These are phyloP conservation scores for Hansenula sp. DNA, from an alignment of 1,139 yeast genomes.

Conservation along the genomic window DNA sequence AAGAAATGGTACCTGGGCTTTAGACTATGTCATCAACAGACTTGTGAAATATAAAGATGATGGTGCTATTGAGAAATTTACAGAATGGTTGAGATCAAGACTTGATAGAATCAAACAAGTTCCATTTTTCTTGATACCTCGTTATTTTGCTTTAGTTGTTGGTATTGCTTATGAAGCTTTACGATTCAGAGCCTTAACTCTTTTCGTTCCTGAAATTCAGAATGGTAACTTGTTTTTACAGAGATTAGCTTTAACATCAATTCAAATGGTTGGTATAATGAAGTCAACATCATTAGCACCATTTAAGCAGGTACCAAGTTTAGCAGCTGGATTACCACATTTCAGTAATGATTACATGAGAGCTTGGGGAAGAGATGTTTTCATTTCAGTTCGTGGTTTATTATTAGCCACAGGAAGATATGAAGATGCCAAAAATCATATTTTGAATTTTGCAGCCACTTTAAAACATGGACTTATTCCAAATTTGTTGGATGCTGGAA, in stretches of 20 bases:
- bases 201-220: conserved; percentile 52
- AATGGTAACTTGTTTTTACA: conserved; percentile 71
- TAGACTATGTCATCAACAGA: conserved; percentile 68
- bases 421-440: conserved; percentile 78
- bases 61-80: conserved; percentile 48
- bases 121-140: conserved; percentile 81
- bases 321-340: conserved; percentile 97
- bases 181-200: conserved; percentile 57
- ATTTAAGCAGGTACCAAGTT: conserved; percentile 54
- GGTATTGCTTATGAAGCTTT: conserved; percentile 84
- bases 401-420: conserved; percentile 71
- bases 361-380: conserved; percentile 98
- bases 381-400: conserved; percentile 80
- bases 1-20: conserved; percentile 84
- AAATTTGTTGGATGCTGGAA: conserved; percentile 85
- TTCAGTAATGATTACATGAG: conserved; percentile 89
- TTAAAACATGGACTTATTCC: conserved; percentile 95
- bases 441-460: conserved; percentile 84
- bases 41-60: conserved; percentile 48
- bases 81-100: conserved; percentile 65
- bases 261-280: conserved; percentile 82
- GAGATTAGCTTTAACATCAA: conserved; percentile 72
- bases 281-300: conserved; percentile 76
- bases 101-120: conserved; percentile 58
- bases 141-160: conserved; percentile 75